phyloP scores from a whole-genome alignment of 2,329 filamentous ascomycete genomes.

The Fusarium sp. region DNA sequence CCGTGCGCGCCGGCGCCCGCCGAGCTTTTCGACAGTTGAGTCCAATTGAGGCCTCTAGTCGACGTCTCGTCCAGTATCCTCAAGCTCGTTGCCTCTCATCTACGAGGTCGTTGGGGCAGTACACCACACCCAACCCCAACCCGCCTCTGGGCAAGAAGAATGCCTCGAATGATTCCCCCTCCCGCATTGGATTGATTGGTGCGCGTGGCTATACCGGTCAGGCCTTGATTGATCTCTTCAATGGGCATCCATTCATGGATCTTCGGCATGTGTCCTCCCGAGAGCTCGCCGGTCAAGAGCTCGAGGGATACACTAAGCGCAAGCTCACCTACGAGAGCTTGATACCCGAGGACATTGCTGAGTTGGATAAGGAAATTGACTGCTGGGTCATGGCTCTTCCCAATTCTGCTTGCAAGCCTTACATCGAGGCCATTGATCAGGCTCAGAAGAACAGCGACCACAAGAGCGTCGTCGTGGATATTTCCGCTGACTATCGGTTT shows the following conservation, averaged over 20 bases:
- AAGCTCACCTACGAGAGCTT: constrained; percentile 94
- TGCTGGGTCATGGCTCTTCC: constrained; percentile 98
- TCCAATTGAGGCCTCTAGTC: neutral
- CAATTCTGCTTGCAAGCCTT: constrained; percentile 95
- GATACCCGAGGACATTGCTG: constrained; percentile 84
- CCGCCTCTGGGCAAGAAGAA: constrained; percentile 91
- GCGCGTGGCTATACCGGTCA: constrained; percentile 95
- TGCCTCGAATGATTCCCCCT: constrained; percentile 81
- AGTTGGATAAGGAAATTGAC: constrained; percentile 88
- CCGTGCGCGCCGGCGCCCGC: constrained; percentile 27
- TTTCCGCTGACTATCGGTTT: constrained; percentile 95
- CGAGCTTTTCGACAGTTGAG: constrained; percentile 1
- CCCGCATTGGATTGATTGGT: constrained; percentile 88
- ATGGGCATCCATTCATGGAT: constrained; percentile 90
- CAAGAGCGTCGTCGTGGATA: constrained; percentile 85
- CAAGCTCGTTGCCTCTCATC: neutral
- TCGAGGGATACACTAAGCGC: constrained; percentile 91
- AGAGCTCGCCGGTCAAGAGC: constrained; percentile 86
- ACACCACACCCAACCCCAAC: constrained; percentile 76
- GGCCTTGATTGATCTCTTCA: constrained; percentile 87
- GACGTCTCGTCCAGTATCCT: neutral
- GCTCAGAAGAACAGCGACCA: constrained; percentile 46
- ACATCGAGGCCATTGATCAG: constrained; percentile 81
- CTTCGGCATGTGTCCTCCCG: constrained; percentile 92
- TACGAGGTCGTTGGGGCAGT: constrained; percentile 12